Percentiles rank a stretch among this genome's conserved stretches.
phyloP scores from a whole-genome alignment of 805 yeast species.

The Suhomyces sp. region DNA sequence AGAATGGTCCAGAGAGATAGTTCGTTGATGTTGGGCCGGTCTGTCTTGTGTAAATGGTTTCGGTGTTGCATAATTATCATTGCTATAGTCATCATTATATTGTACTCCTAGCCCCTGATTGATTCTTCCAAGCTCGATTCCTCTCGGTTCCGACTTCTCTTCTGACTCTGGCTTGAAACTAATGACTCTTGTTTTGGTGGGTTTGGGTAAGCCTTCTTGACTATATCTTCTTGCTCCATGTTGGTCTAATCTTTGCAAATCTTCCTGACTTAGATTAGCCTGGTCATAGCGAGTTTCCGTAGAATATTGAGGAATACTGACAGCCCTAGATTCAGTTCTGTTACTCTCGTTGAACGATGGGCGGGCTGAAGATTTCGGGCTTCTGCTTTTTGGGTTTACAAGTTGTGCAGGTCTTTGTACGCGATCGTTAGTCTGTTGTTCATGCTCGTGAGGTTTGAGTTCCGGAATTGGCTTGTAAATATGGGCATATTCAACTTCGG shows the following conservation, averaged over 20 bases:
- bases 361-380: not conserved
- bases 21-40: not conserved
- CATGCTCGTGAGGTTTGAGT: conserved; percentile 8
- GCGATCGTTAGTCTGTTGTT: not conserved
- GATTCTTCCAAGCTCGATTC: not conserved
- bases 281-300: not conserved
- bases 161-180: not conserved
- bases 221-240: not conserved
- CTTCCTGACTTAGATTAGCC: not conserved
- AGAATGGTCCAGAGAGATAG: not conserved
- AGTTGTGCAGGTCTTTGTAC: not conserved
- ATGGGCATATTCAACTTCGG: conserved; percentile 18
- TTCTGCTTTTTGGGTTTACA: not conserved
- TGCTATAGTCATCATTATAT: not conserved
- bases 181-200: not conserved
- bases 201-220: not conserved
- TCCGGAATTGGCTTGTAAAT: conserved; percentile 25
- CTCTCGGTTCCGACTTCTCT: not conserved
- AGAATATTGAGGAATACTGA: conserved; percentile 3
- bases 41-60: not conserved
- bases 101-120: not conserved
- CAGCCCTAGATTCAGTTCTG: not conserved
- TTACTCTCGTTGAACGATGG: not conserved
- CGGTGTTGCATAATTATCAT: not conserved
- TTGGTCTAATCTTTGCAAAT: not conserved